These are phyloP conservation scores for Acer campestre DNA, from an alignment of 345 rosid species.

Conservation along the genomic window DNA sequence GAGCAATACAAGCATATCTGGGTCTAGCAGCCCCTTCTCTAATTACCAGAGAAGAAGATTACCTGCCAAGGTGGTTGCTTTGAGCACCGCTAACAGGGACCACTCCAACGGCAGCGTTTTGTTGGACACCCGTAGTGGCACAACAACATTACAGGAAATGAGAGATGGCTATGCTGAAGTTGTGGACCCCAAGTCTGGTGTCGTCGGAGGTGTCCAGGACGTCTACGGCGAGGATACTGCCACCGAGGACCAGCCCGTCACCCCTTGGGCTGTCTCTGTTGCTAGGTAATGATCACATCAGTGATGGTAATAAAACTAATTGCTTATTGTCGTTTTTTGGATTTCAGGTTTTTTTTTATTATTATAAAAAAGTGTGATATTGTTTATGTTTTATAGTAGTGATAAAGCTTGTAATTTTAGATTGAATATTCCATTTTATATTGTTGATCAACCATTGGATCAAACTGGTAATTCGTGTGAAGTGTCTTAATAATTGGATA, in stretches of 20 bases:
- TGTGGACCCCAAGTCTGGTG: slow-evolving; percentile 49
- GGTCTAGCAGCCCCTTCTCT: slow-evolving; percentile 42
- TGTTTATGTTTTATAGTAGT: too few species aligned
- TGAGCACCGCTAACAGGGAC: slow-evolving; percentile 34
- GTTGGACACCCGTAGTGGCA: slow-evolving; percentile 33
- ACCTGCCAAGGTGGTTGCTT: slow-evolving; percentile 42
- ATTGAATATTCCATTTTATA: not conserved
- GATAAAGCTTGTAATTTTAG: too few species aligned
- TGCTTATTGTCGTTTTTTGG: not conserved
- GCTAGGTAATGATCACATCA: slow-evolving; percentile 54
- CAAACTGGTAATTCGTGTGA: not conserved
- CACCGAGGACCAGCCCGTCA: slow-evolving; percentile 71
- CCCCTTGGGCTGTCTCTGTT: slow-evolving; percentile 83
- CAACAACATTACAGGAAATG: slow-evolving; percentile 30
- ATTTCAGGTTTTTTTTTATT: not conserved
- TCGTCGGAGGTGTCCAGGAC: slow-evolving; percentile 61
- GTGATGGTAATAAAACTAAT: not conserved
- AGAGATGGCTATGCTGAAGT: slow-evolving; percentile 41
- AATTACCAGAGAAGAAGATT: slow-evolving; percentile 38
- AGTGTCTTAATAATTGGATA: not conserved
- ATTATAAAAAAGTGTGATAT: too few species aligned
- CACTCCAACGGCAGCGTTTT: slow-evolving; percentile 47
- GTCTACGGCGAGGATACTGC: slow-evolving; percentile 71
- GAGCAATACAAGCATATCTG: slow-evolving; percentile 48
- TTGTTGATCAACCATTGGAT: not conserved